Evolutionary conservation across 1,284 basidiomycete species (phyloP), one percentile per base, ranked within the genome.

Genomic region (Athelia sp.): DNA sequence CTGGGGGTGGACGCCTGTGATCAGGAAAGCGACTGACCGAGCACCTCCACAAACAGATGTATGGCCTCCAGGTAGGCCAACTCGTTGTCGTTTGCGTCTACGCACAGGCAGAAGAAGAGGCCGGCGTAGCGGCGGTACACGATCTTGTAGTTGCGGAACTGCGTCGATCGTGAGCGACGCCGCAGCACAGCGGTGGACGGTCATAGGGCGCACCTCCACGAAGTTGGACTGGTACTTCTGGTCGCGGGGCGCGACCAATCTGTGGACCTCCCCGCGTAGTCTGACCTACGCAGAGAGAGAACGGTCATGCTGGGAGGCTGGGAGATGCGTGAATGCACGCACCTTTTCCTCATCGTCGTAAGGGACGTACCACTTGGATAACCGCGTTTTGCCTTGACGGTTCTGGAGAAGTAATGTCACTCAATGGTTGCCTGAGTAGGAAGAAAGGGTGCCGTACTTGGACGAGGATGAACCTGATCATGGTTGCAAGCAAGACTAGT

Each of bases 181-280:
- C n/a, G n/a, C n/a, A n/a, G n/a, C n/a, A n/a, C n/a, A n/a, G n/a
- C n/a, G n/a, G n/a, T n/a, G n/a, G n/a, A n/a, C n/a, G n/a, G n/a
- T n/a, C n/a, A n/a, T n/a, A 38, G 10, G 4, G 58, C 82, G 50
- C 56, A 96, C 95, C 81, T 99, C 96, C 46, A 98, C 95, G 64
- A 99, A 99, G 69, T 99, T 99, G 51, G 93, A 96, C 68, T 99
- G 97, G 58, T 98, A 96, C 69, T 98, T 98, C 74, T 98, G 95
- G 68, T 99, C 96, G 55, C 96, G 72, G n/a, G 95, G 93, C 0
- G 96, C 96, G 17, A 99, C 90, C 53, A 98, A 69, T 38, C 96
- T 78, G 65, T 98, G 96, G 1, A 99, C 95, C 67, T 99, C 96
- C 19, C 94, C 95, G 34, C 94, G 80, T 50, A 98, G 75, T 49